A percentile compares a stretch with the other conserved stretches of the same genome.
phyloP scores from a whole-genome alignment of 495 filamentous ascomycete genomes.

The Hypoxylon crocopeplum region DNA sequence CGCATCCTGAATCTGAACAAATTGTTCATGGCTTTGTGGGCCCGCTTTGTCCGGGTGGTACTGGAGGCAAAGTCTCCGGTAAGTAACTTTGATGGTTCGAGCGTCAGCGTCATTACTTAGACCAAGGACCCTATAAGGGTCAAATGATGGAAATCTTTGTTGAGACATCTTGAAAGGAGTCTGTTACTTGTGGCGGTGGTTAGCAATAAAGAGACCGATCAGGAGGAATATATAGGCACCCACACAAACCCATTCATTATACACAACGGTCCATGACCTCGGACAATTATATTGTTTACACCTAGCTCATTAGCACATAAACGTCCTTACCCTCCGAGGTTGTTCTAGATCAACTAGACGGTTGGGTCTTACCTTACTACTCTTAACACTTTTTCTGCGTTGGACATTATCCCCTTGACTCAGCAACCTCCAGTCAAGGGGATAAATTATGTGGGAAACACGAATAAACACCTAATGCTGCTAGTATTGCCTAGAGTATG shows the following conservation, averaged over 20 bases:
- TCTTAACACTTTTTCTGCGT: no score
- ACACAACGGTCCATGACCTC: background rate
- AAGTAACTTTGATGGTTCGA: background rate
- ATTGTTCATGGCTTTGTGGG: background rate
- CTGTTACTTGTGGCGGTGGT: no score
- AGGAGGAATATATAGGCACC: background rate
- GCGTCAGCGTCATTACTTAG: background rate
- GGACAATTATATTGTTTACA: background rate
- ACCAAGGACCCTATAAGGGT: background rate
- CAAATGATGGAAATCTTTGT: background rate
- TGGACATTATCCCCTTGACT: no score
- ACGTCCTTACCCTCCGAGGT: no score
- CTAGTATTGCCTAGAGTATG: no score
- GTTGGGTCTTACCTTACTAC: no score
- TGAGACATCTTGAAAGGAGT: slow-evolving; percentile 2
- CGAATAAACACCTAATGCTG: no score
- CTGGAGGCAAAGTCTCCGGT: background rate
- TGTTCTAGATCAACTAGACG: no score
- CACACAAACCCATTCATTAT: background rate
- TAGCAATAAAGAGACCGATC: no score
- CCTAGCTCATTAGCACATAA: no score
- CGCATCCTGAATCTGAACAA: slow-evolving; percentile 9
- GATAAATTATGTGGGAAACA: no score
- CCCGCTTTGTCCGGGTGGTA: slow-evolving; percentile 12
- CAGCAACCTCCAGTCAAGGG: no score